A percentile compares a stretch with the other conserved stretches of the same genome.
Evolutionary conservation across 2,329 filamentous ascomycete genomes (phyloP).

Genomic region (Cordyceps javanica): DNA sequence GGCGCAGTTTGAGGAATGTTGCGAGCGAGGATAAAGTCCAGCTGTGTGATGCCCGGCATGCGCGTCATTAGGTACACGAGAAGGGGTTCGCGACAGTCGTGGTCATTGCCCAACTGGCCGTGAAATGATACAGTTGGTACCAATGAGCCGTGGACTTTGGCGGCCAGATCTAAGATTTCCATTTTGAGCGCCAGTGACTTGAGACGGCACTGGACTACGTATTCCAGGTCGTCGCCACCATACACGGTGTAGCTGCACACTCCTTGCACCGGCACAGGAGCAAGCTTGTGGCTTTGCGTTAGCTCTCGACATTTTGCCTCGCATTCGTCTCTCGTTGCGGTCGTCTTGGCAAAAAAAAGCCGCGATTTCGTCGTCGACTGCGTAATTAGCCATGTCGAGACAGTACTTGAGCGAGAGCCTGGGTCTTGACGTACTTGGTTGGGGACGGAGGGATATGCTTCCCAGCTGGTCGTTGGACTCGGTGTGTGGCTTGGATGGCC

Average conservation of each 20-base stretch:
- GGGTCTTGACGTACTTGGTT: no score
- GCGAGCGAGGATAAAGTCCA: constrained; percentile 31
- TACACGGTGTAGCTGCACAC: constrained; percentile 35
- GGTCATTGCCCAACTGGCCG: constrained; percentile 22
- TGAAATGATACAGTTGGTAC: constrained; percentile 22
- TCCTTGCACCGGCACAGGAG: constrained; percentile 30
- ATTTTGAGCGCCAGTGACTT: constrained; percentile 27
- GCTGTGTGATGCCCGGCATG: constrained; percentile 27
- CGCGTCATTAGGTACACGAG: constrained; percentile 31
- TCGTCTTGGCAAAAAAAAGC: constrained; percentile 23
- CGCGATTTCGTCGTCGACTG: constrained; percentile 20
- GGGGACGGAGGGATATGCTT: no score
- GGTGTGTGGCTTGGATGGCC: no score
- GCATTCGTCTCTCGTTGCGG: constrained; percentile 15
- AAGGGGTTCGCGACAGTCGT: constrained; percentile 26
- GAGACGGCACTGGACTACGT: constrained; percentile 33
- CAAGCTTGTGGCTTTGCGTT: constrained; percentile 21
- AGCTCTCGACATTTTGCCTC: constrained; percentile 23
- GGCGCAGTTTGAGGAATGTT: constrained; percentile 28
- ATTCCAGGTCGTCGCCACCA: constrained; percentile 26
- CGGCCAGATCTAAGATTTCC: constrained; percentile 24
- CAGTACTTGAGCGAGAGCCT: no score
- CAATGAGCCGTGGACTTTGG: constrained; percentile 26
- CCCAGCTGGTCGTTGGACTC: no score
- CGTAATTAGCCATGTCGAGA: constrained; percentile 16